Evolutionary conservation across 2,329 filamentous ascomycete species (phyloP).

Genomic region (Exophiala dermatitidis): DNA sequence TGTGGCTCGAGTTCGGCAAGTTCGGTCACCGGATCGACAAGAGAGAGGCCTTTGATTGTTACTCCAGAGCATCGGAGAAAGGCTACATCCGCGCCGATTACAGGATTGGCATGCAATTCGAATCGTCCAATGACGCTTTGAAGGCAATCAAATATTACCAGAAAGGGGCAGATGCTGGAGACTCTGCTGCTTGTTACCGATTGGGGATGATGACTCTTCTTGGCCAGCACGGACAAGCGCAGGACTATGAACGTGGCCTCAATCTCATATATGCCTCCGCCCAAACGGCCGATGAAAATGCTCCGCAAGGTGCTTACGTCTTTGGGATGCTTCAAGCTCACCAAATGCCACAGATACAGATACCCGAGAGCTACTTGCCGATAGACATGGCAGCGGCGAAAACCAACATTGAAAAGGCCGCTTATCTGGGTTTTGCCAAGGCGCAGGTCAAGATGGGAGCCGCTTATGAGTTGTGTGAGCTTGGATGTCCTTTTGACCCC

Average conservation of each 20-base stretch:
- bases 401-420: conserved; percentile 91
- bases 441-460: conserved; percentile 96
- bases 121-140: conserved; percentile 83
- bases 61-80: conserved; percentile 68
- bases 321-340: conserved; percentile 89
- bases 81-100: conserved; percentile 88
- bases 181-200: conserved; percentile 83
- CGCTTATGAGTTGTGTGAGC: conserved; percentile 86
- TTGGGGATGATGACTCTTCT: conserved; percentile 96
- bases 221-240: conserved; percentile 82
- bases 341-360: conserved; percentile 80
- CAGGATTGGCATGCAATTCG: conserved; percentile 95
- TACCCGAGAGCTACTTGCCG: conserved; percentile 65
- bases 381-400: conserved; percentile 66
- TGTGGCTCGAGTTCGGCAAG: conserved; percentile 97
- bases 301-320: conserved; percentile 89
- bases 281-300: conserved; percentile 86
- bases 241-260: conserved; percentile 70
- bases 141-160: conserved; percentile 91
- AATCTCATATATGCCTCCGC: conserved; percentile 78
- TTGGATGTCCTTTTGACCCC: conserved; percentile 92
- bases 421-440: conserved; percentile 91
- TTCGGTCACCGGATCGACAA: conserved; percentile 87
- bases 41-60: conserved; percentile 84
- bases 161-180: conserved; percentile 66